Base-by-base conservation (phyloP, 179 eudicot genomes). In the Carnegiea gigantea region DNA sequence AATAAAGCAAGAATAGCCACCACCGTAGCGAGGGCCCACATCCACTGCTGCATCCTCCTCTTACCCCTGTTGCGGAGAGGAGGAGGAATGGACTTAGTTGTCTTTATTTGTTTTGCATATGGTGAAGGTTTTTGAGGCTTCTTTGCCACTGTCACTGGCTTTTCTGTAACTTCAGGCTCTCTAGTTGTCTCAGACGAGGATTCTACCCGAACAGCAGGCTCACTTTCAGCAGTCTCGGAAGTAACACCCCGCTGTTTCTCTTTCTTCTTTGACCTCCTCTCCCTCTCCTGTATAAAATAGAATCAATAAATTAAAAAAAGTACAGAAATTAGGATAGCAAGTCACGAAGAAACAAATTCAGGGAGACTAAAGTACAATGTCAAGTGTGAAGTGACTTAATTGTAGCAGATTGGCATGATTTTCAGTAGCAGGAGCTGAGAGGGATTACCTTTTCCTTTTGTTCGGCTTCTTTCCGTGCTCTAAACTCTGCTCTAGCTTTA, bases 251-350 rank as follows among this genome's bases (percentile, higher is more conserved):
- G 90, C 91, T 89, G 92, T 84, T 85, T 94, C 82, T 87, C 92
- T 90, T 92, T 96, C 93, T 95, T 96, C 88, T 86, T 93, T 79
- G 95, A 86, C 78, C 90, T 93, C 91, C 87, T 96, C 85, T 96
- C 97, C 75, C 87, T 88, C 86, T 92, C 98, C 99, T 96, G 81
- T 82, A 91, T 38, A 59, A 67, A 43, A 68, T 60, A 76, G 36
- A 33, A 33, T 33, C 3, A 65, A 68, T 40, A 2, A 14, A 30
- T 28, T 28, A 7, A 51, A 36, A 40, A 3, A 3, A 40, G 44
- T 0, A 43, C 30, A 18, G 14, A 79, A 70, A 11, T 82, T 75
- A 76, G 64, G 51, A 73, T 20, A 6, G n/a, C 59, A 40, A 40
- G 44, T 40, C 18, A 60, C 68, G 12, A 51, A 65, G 3, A n/a